Base-by-base conservation (phyloP, 2,329 filamentous ascomycete species). In the Chrysosporium queenslandicum region DNA sequence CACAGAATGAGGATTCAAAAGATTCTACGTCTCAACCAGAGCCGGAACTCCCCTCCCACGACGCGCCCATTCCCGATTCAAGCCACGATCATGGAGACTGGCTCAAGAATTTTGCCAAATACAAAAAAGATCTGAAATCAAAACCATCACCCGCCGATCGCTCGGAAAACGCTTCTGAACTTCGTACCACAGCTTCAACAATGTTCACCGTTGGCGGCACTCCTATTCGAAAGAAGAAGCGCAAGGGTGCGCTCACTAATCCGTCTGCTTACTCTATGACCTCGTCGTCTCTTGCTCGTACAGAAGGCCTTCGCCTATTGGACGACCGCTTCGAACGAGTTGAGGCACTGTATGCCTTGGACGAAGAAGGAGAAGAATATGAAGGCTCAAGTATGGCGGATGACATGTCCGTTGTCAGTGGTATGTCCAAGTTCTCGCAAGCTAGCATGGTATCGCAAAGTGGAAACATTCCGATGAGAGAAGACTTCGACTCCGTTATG, bases 321-420 rank as follows among this genome's bases (percentile, higher is more conserved):
- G 94, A 98, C 66, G 85, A 85, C 43, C 81, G 92, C 23, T 98
- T 97, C 66, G 92, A 98, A 66, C 87, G 80, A 68, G 80, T 97
- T 18, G 88, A 96, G 68, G 85, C 91, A 66, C 77, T 85, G 56
- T 95, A 88, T 62, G 75, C 79, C n/a, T 70, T 80, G 40, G 78
- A 81, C 52, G 77, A 78, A 56, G 76, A 77, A 58, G 74, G 73
- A 20, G 73, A 72, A 51, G 68, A 73, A 45, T 73, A 77, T 50
- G 76, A 74, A 70, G 8, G 70, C 46, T 50, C 53, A 14, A 52
- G 50, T 23, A 54, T 57, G 40, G 55, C 48, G 2, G 57, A 57
- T 32, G 53, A 72, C 57, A 75, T 77, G 69, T 78, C 76, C 47
- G 72, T 73, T 57, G 64, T 65, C 37, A 72, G 71, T 43, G 66